Evolutionary conservation across 2,329 filamentous ascomycete genomes (phyloP).

Genomic region (Drechslerella coelobrocha): DNA sequence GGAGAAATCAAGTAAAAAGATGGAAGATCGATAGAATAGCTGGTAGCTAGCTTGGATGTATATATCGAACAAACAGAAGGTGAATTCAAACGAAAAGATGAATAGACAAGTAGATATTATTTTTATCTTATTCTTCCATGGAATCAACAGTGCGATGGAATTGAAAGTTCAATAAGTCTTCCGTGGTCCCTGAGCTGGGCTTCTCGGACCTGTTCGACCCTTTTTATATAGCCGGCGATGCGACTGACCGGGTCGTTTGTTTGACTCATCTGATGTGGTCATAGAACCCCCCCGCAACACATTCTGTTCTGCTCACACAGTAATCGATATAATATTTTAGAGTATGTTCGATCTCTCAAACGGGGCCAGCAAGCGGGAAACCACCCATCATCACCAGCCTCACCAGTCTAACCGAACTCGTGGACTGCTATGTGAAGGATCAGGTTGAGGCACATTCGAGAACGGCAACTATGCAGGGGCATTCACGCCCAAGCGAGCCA

Average conservation of each 20-base stretch:
- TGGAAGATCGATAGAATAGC: not conserved
- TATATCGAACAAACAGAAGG: too few relatives aligned
- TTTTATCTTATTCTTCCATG: too few relatives aligned
- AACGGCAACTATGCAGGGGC: conserved; percentile 23
- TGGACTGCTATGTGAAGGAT: conserved; percentile 40
- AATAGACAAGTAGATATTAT: too few relatives aligned
- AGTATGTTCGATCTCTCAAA: too few relatives aligned
- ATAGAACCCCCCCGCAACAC: conserved; percentile 17
- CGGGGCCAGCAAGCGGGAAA: too few relatives aligned
- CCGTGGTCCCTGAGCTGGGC: not conserved
- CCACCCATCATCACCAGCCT: not conserved
- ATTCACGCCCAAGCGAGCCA: conserved; percentile 18
- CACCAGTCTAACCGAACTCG: not conserved
- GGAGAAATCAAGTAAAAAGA: not conserved
- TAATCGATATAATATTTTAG: too few relatives aligned
- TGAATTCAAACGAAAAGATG: not conserved
- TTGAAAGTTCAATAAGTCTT: too few relatives aligned
- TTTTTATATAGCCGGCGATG: conserved; percentile 26
- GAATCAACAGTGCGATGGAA: too few relatives aligned
- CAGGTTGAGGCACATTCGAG: conserved; percentile 34
- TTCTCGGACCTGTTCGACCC: too few relatives aligned
- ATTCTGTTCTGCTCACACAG: too few relatives aligned
- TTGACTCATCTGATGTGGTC: conserved; percentile 51
- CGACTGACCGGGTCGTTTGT: conserved; percentile 32
- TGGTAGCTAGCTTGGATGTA: too few relatives aligned